Evolutionary conservation across 495 filamentous ascomycete species (phyloP), one percentile per base, ranked within the genome.

Genomic region (Chlorociboria aeruginascens): DNA sequence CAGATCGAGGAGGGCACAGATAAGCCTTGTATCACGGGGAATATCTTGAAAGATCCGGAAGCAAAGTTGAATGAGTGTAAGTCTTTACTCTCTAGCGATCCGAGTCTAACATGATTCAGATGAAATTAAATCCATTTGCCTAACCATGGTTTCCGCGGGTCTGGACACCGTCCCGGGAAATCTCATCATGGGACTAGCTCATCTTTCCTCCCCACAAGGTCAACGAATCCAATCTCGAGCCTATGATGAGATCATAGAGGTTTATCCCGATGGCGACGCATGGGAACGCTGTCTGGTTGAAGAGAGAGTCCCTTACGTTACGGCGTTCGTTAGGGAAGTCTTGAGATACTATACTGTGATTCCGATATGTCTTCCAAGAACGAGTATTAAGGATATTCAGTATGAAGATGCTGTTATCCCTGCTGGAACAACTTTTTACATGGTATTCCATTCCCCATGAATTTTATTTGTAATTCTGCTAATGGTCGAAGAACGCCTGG

Each of bases 301-400:
- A 56, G 81, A 84, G 50, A 85, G 83, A 50, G 72, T 85, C 1
- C 76, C 77, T 13, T 86, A 86, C 54, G 65, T 86, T 33, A 79
- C 78, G 0, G 81, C 82, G 0, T 55, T 86, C 33, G 77, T 81
- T 43, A 82, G 83, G 54, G 82, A 86, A 58, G 74, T 73, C 28
- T 69, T 85, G 10, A 72, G 82, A 47, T 86, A 75, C 66, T 86
- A 76, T 73, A 81, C 76, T 2, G 81, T 86, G n/a, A 78, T 85
- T 52, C 79, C 82, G 3, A 80, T 85, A 52, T 82, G 79, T 52
- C 68, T 86, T 7, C 82, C 82, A 0, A 69, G 81, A 4, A 73
- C 72, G 20, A 78, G 66, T 51, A 77, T 78, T 60, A 81, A 81
- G 56, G 76, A 80, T 43, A 80, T 85, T 39, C 58, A 66, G 30